A percentile compares a stretch with the other conserved stretches of the same genome.
These are phyloP conservation scores for Fusarium sp. DNA, from an alignment of 2,329 filamentous ascomycete genomes.

Conservation along the genomic window DNA sequence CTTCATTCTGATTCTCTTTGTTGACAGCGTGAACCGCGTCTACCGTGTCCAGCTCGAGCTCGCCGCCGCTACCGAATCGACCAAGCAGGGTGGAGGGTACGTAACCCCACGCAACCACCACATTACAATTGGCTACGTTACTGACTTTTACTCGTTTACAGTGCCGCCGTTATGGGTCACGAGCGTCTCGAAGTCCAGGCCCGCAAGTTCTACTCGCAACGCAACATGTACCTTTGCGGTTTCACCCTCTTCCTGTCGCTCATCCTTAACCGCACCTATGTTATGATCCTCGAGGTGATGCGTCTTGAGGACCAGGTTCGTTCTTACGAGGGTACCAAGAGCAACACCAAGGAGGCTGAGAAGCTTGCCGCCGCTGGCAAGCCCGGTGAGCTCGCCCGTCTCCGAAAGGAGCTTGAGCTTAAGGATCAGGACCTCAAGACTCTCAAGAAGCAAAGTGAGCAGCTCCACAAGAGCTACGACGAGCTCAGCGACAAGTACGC, in stretches of 20 bases:
- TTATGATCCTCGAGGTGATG: constrained; percentile 93
- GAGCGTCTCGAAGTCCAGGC: constrained; percentile 99
- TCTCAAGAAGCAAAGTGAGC: constrained; percentile 92
- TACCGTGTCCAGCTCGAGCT: constrained; percentile 97
- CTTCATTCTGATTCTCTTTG: constrained; percentile 97
- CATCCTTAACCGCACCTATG: constrained; percentile 99
- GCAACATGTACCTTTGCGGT: constrained; percentile 99
- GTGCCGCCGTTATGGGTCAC: constrained; percentile 81
- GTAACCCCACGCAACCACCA: constrained; percentile 46
- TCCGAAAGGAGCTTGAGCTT: constrained; percentile 78
- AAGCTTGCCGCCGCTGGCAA: constrained; percentile 80
- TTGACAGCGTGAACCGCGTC: constrained; percentile 95
- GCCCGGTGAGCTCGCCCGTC: constrained; percentile 77
- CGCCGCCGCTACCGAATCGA: constrained; percentile 73
- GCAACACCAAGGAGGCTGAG: constrained; percentile 73
- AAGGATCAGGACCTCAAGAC: constrained; percentile 87
- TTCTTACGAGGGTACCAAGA: constrained; percentile 73
- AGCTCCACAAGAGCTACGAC: constrained; percentile 86
- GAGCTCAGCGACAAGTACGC: constrained; percentile 86
- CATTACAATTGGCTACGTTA: constrained; percentile 6
- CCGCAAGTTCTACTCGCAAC: constrained; percentile 99
- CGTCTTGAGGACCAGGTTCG: constrained; percentile 92
- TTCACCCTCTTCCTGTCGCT: constrained; percentile 99
- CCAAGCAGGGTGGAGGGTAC: constrained; percentile 59
- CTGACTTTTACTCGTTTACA: constrained; percentile 45